These are phyloP conservation scores for Brassica hybrid DNA, from an alignment of 441 rosid genomes.

Conservation along the genomic window DNA sequence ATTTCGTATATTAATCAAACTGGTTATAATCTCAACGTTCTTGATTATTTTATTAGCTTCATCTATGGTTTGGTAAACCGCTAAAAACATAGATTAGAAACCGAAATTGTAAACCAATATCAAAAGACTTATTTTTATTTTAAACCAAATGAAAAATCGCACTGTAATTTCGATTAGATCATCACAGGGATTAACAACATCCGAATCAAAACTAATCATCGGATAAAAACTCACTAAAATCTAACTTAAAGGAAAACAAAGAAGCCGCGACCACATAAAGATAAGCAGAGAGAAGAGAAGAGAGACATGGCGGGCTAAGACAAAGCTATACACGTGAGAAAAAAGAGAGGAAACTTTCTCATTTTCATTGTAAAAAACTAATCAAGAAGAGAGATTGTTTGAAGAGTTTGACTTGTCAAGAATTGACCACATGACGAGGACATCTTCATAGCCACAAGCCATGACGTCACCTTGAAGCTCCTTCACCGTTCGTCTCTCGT, in stretches of 20 bases:
- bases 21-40: conserved; percentile 1
- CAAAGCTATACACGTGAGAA: conserved; percentile 27
- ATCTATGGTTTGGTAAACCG: conserved; percentile 3
- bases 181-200: conserved; percentile 45
- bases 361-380: not conserved
- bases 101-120: conserved; percentile 12
- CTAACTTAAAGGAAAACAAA: conserved; percentile 8
- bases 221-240: conserved; percentile 31
- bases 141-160: conserved; percentile 32
- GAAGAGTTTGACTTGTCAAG: conserved; percentile 86
- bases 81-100: not conserved
- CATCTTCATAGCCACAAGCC: conserved; percentile 95
- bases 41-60: not conserved
- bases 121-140: not conserved
- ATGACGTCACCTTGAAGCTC: conserved; percentile 92
- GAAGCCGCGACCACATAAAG: conserved; percentile 40
- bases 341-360: not conserved
- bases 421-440: conserved; percentile 97
- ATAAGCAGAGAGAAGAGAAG: conserved; percentile 7
- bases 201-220: conserved; percentile 31
- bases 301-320: conserved; percentile 41
- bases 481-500: conserved; percentile 52
- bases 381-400: conserved; percentile 55
- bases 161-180: conserved; percentile 31
- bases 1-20: not conserved